Evolutionary conservation across 1,284 basidiomycete species (phyloP), one percentile per base, ranked within the genome.

Genomic region (Leccinum pachyderme): DNA sequence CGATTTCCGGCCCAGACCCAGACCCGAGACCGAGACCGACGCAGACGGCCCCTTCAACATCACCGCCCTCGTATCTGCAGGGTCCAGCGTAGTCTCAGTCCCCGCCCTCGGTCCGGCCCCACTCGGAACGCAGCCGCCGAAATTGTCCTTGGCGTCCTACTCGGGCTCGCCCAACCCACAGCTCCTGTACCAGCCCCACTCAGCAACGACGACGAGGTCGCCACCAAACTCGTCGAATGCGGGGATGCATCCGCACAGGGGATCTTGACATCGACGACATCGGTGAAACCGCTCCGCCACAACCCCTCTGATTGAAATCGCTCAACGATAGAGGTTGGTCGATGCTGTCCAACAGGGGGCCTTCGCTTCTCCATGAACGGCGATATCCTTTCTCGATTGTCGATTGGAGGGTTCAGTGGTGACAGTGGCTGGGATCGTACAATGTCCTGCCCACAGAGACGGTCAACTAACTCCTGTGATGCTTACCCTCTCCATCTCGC

Each of bases 41-140:
- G 39, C 65, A 28, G 63, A 61, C 3, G 65, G 59, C 46, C 37
- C 64, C 66, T 76, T 79, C 37, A 81, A 64, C n/a, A 72, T 71
- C 53, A 82, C 60, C 28, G 82, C 82, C 43, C 68, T 77, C 37
- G 73, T 75, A 49, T 81, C 81, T 13, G 70, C 72, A 44, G 68
- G 64, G 3, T 18, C 37, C 37, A 18, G 2, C n/a, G 37, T 39
- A 5, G 37, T 39, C 11, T 39, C 37, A 3, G 18, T 11, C 37
- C 37, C 37, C 37, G 22, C 7, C 5, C 37, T 11, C 6, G 15
- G 49, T 37, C 18, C 39, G 55, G 57, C 6, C 27, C 39, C 64
- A 35, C 59, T 65, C 28, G 70, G 64, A 39, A 70, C 70, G 87
- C 88, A 7, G 87, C 85, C 0, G 87, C 88, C 1, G 86, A 82